phyloP scores from a whole-genome alignment of 2,329 filamentous ascomycete genomes.

The Botrytis deweyae region DNA sequence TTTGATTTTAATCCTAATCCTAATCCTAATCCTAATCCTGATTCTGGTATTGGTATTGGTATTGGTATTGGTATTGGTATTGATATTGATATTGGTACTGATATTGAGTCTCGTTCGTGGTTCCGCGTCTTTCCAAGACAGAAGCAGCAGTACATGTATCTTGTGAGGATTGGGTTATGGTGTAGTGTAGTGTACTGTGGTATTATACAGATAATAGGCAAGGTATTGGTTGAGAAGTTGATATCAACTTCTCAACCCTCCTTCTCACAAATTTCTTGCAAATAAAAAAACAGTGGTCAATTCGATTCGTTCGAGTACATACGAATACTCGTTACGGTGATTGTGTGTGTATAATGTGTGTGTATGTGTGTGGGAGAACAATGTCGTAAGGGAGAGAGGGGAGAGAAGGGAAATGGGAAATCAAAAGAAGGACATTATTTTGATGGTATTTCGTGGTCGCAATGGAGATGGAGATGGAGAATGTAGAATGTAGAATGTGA shows the following conservation, averaged over 20 bases:
- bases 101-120: background rate
- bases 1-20: background rate
- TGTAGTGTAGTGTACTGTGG: background rate
- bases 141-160: slow-evolving; percentile 1
- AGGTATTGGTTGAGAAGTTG: background rate
- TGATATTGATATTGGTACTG: background rate
- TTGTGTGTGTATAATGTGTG: background rate
- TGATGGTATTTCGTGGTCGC: background rate
- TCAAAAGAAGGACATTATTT: slow-evolving; percentile 15
- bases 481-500: slow-evolving; percentile 4
- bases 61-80: background rate
- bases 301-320: background rate
- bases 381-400: background rate
- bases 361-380: background rate
- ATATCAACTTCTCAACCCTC: slow-evolving; percentile 1
- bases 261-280: background rate
- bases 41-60: background rate
- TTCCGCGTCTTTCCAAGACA: background rate
- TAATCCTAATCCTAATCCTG: background rate
- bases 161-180: background rate
- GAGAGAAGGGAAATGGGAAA: background rate
- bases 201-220: slow-evolving; percentile 4
- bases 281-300: background rate
- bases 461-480: background rate
- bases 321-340: background rate